phyloP scores from a whole-genome alignment of 2,329 filamentous ascomycete species.

The Phaeosphaeria sp. region DNA sequence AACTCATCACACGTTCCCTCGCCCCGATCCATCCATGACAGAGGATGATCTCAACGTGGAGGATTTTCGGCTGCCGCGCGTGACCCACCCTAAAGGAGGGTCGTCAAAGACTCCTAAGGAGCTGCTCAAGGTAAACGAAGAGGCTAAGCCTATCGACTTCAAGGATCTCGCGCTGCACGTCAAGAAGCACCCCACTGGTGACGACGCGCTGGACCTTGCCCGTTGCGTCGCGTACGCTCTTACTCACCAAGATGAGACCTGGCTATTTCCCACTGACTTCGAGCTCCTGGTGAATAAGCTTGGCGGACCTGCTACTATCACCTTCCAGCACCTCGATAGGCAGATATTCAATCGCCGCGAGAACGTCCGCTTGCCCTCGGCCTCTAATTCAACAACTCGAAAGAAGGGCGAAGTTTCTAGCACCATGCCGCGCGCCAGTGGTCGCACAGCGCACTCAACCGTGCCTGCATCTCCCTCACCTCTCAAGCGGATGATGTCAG shows the following conservation, averaged over 20 bases:
- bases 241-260: slow-evolving; percentile 26
- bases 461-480: neutral
- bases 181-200: slow-evolving; percentile 26
- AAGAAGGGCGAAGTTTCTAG: neutral
- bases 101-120: neutral
- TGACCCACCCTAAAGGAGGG: slow-evolving; percentile 17
- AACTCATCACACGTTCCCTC: slow-evolving; percentile 9
- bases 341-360: slow-evolving; percentile 25
- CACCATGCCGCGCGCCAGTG: neutral
- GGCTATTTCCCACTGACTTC: slow-evolving; percentile 35
- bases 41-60: slow-evolving; percentile 21
- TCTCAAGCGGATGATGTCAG: slow-evolving; percentile 7
- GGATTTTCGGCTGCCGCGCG: slow-evolving; percentile 25
- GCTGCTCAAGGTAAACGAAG: slow-evolving; percentile 3
- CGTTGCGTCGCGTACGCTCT: slow-evolving; percentile 32
- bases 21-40: slow-evolving; percentile 3
- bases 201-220: slow-evolving; percentile 37
- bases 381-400: neutral
- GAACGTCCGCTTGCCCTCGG: slow-evolving; percentile 1
- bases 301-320: slow-evolving; percentile 19
- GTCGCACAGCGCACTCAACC: neutral
- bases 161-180: slow-evolving; percentile 30
- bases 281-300: slow-evolving; percentile 22
- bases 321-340: slow-evolving; percentile 21
- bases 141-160: slow-evolving; percentile 21